These are phyloP conservation scores for Trametes cubensis DNA, from an alignment of 768 basidiomycete species.

Conservation along the genomic window DNA sequence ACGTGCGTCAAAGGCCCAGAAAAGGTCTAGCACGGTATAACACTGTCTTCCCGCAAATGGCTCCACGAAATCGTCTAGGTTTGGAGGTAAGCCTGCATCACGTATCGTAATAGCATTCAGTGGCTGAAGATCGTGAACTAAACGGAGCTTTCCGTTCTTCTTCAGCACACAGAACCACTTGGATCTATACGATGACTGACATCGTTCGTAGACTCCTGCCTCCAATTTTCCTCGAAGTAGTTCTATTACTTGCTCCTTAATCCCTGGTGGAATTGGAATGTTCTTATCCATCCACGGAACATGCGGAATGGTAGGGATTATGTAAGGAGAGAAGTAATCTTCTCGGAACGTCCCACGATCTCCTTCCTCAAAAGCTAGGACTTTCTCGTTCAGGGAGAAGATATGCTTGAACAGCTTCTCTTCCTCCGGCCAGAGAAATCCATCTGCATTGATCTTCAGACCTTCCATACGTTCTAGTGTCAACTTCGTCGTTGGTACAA, in stretches of 20 bases:
- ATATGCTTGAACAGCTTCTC: conserved; percentile 29
- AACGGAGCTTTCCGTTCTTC: conserved; percentile 34
- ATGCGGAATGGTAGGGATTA: conserved; percentile 36
- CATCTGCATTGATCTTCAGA: conserved; percentile 33
- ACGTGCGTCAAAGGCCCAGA: conserved; percentile 22
- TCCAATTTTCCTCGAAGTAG: too few species aligned
- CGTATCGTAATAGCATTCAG: conserved; percentile 43
- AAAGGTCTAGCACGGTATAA: conserved; percentile 21
- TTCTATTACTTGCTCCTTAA: conserved; percentile 20
- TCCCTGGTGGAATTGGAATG: conserved; percentile 41
- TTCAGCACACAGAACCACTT: conserved; percentile 45
- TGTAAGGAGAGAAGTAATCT: conserved; percentile 33
- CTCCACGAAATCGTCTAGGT: conserved; percentile 37
- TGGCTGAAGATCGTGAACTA: conserved; percentile 44
- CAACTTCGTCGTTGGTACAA: conserved; percentile 17
- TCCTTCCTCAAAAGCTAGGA: conserved; percentile 28
- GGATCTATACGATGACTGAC: conserved; percentile 38
- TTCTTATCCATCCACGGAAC: conserved; percentile 39
- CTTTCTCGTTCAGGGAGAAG: conserved; percentile 14
- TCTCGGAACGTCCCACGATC: conserved; percentile 28
- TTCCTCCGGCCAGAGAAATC: conserved; percentile 36
- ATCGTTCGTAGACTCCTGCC: too few species aligned
- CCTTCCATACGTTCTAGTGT: conserved; percentile 30
- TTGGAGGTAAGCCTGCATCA: conserved; percentile 40
- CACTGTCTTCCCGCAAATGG: conserved; percentile 22